Percentiles rank a stretch among this genome's conserved stretches.
phyloP scores from a whole-genome alignment of 805 yeast genomes.

The Candida qinlingensis region DNA sequence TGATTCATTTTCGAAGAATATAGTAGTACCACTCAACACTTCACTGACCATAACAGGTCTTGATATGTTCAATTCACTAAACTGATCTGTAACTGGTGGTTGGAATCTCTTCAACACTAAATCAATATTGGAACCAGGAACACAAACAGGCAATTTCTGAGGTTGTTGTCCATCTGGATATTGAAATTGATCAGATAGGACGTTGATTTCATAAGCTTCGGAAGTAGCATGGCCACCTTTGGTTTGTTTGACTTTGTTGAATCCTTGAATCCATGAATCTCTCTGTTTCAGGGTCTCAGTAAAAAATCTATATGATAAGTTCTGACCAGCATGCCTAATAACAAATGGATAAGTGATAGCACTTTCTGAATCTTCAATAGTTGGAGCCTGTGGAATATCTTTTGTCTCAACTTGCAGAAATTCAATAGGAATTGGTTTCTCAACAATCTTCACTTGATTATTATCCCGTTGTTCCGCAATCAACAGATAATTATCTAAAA shows the following conservation, averaged over 20 bases:
- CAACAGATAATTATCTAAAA: conserved; percentile 67
- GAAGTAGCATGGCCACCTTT: conserved; percentile 34
- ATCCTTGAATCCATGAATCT: conserved; percentile 50
- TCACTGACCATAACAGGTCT: conserved; percentile 31
- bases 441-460: conserved; percentile 38
- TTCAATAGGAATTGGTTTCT: conserved; percentile 58
- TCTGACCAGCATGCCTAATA: conserved; percentile 53
- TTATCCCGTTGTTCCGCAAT: conserved; percentile 53
- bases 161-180: conserved; percentile 52
- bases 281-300: conserved; percentile 45
- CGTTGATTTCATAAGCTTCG: conserved; percentile 50
- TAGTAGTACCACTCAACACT: conserved; percentile 39
- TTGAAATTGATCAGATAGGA: conserved; percentile 58
- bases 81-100: conserved; percentile 23
- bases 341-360: conserved; percentile 34
- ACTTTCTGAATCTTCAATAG: conserved; percentile 11
- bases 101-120: conserved; percentile 31
- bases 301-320: conserved; percentile 46
- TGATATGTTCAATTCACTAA: conserved; percentile 24
- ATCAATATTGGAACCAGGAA: conserved; percentile 48
- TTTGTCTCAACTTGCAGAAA: conserved; percentile 48
- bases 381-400: conserved; percentile 18
- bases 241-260: conserved; percentile 41
- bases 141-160: conserved; percentile 46
- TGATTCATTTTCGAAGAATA: conserved; percentile 39